Percentiles rank a stretch among this genome's conserved stretches.
Conservation (phyloP, 495 filamentous ascomycete species). For the Astrocystis sublimbata region DNA sequence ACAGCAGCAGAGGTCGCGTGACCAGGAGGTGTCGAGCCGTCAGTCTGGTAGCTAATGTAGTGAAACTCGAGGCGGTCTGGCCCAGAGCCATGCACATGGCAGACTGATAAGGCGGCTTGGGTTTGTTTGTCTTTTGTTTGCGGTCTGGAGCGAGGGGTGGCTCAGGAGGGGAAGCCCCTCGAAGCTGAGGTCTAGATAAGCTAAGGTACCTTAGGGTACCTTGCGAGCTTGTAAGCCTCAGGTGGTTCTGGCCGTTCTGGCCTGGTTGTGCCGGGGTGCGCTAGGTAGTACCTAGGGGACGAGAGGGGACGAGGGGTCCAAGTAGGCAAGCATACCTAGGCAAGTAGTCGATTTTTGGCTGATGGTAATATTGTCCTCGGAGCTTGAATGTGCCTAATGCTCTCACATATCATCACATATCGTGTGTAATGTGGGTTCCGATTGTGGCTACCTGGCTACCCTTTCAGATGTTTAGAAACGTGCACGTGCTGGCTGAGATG, state of each 20-base stretch:
- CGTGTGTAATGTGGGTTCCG: not conserved
- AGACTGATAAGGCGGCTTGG: constrained; percentile 9
- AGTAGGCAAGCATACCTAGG: no score
- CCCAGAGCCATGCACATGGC: not conserved
- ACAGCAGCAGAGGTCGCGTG: not conserved
- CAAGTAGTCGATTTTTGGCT: no score
- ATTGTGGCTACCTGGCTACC: not conserved
- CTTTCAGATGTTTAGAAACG: constrained; percentile 9
- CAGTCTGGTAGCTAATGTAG: no score
- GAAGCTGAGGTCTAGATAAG: constrained; percentile 1
- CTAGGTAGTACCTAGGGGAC: no score
- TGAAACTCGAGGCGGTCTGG: not conserved
- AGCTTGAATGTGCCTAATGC: no score
- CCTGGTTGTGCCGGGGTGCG: no score
- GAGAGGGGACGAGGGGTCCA: no score
- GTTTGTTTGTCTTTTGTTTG: not conserved
- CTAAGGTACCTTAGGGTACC: not conserved
- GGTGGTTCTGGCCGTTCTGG: no score
- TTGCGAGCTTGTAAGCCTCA: no score
- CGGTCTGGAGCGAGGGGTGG: not conserved
- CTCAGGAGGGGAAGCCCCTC: not conserved
- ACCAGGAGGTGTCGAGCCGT: no score
- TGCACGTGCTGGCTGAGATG: not conserved
- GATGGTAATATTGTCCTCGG: no score
- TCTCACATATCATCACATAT: no score